Evolutionary conservation across 2,329 filamentous ascomycete genomes (phyloP).

Genomic region (Acephala macrosclerotiorum): DNA sequence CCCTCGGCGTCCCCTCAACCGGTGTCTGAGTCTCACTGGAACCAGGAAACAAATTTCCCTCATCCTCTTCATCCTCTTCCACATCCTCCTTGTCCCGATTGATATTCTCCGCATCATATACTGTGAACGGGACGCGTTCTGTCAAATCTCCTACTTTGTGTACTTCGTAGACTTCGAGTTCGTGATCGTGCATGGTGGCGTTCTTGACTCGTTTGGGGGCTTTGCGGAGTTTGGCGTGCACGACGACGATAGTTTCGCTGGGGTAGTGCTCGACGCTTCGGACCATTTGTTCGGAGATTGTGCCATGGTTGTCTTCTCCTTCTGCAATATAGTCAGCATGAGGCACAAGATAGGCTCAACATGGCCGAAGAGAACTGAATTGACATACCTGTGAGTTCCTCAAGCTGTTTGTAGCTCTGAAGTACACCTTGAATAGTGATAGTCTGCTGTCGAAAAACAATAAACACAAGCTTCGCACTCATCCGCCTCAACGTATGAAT

Average conservation of each 20-base stretch:
- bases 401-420: conserved; percentile 35
- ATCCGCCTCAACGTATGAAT: conserved; percentile 83
- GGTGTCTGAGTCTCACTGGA: background rate
- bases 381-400: conserved; percentile 33
- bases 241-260: conserved; percentile 78
- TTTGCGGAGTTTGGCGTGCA: conserved; percentile 75
- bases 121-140: conserved; percentile 71
- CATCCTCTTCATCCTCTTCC: conserved; percentile 55
- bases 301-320: conserved; percentile 49
- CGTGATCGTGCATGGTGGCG: conserved; percentile 77
- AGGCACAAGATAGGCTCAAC: no score
- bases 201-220: conserved; percentile 79
- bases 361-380: no score
- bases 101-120: conserved; percentile 72
- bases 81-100: conserved; percentile 62
- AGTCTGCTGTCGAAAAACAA: conserved; percentile 85
- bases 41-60: conserved; percentile 9
- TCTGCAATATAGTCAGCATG: conserved; percentile 27
- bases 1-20: conserved; percentile 13
- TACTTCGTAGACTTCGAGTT: conserved; percentile 73
- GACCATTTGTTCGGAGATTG: conserved; percentile 76
- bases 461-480: conserved; percentile 83
- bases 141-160: conserved; percentile 68
- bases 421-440: conserved; percentile 87
- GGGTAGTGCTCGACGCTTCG: conserved; percentile 87